These are phyloP conservation scores for Hansenula sp. DNA, from an alignment of 1,139 yeast species.

Conservation along the genomic window DNA sequence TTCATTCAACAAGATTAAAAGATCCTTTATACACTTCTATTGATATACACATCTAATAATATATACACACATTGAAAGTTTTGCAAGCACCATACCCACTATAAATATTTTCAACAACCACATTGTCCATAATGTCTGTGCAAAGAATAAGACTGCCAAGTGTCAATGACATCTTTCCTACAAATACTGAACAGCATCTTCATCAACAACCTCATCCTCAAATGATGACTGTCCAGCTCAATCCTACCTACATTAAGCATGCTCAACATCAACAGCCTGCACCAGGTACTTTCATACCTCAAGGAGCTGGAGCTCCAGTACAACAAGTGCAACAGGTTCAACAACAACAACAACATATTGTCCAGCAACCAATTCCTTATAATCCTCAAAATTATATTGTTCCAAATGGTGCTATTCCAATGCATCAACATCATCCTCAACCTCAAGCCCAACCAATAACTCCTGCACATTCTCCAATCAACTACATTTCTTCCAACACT, in stretches of 20 bases:
- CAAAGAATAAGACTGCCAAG: slow-evolving; percentile 15
- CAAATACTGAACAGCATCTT: not conserved
- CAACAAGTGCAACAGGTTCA: slow-evolving; percentile 1
- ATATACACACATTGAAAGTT: too few relatives aligned
- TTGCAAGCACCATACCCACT: too few relatives aligned
- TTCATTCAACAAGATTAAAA: too few relatives aligned
- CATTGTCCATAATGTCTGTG: not conserved
- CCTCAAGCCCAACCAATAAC: slow-evolving; percentile 1
- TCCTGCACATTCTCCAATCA: slow-evolving; percentile 1
- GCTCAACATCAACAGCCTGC: not conserved
- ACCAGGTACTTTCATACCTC: too few relatives aligned
- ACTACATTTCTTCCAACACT: not conserved
- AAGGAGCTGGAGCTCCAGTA: too few relatives aligned
- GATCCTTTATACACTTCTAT: too few relatives aligned
- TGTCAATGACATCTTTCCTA: slow-evolving; percentile 13
- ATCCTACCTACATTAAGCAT: not conserved
- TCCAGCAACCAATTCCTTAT: not conserved
- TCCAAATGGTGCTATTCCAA: not conserved
- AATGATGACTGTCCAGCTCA: not conserved
- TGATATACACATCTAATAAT: not conserved
- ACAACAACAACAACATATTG: slow-evolving; percentile 4
- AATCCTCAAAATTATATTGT: not conserved
- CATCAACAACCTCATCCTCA: not conserved
- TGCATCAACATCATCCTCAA: not conserved
- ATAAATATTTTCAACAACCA: not conserved